Evolutionary conservation across 768 basidiomycete species (phyloP).

Genomic region (Boletus coccyginus): DNA sequence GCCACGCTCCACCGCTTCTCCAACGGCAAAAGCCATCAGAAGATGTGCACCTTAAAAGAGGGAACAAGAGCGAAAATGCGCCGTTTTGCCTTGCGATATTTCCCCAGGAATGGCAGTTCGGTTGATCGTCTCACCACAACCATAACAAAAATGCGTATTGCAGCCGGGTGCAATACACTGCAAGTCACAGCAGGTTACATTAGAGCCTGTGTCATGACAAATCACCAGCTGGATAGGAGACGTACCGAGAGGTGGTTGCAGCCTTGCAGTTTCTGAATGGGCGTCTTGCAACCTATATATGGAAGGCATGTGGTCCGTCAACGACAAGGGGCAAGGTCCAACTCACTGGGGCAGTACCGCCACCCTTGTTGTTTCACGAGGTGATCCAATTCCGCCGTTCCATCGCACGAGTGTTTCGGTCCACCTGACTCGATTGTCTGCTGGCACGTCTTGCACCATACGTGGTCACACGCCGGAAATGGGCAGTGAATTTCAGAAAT

Average conservation of each 20-base stretch:
- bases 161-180: constrained; percentile 58
- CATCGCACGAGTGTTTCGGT: constrained; percentile 57
- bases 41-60: constrained; percentile 18
- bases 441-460: constrained; percentile 62
- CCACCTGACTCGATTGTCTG: constrained; percentile 35
- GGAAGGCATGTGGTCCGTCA: neutral
- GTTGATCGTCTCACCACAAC: constrained; percentile 46
- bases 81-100: constrained; percentile 29
- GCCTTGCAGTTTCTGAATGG: constrained; percentile 49
- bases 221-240: neutral
- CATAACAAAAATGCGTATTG: constrained; percentile 56
- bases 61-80: constrained; percentile 33
- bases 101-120: constrained; percentile 34
- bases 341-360: constrained; percentile 59
- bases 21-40: too few species aligned
- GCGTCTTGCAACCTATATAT: constrained; percentile 42
- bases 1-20: neutral
- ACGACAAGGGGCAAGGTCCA: too few species aligned
- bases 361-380: constrained; percentile 54
- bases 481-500: constrained; percentile 48
- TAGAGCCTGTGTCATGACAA: neutral
- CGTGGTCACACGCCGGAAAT: constrained; percentile 42
- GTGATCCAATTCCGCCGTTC: constrained; percentile 48
- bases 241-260: constrained; percentile 62
- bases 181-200: neutral